Evolutionary conservation across 768 basidiomycete genomes (phyloP), one percentile per base, ranked within the genome.

Genomic region (Clitopilus hobsonii): DNA sequence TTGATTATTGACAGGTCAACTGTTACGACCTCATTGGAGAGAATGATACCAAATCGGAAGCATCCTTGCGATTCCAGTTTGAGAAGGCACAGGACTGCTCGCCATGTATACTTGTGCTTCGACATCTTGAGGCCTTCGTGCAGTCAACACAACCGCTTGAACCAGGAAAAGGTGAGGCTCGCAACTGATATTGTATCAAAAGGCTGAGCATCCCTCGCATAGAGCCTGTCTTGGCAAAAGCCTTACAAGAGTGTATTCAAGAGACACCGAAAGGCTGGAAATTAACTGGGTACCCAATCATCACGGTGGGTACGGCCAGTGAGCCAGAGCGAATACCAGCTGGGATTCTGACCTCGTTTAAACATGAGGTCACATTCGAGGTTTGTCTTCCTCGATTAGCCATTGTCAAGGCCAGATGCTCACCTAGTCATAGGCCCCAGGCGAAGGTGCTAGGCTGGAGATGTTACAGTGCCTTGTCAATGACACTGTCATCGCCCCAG

Each of bases 21-120:
- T 95, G 93, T 65, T 98, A 84, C 65, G 83, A 91, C 53, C 62
- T 94, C 5, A 62, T 94, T 6, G 89, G 87, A 2, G 95, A 98
- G 49, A 87, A 79, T 38, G 83, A 87, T 41, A 72, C 74, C 1
- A 87, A 88, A 60, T 91, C 91, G 0, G 88, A 91, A 63, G 90
- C 81, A 1, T 79, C 77, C 1, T 71, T 98, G 0, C 78, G 79
- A 28, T 84, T 85, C 3, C 80, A 83, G 13, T 83, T 97, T 58
- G 91, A 92, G 52, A 82, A 86, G 67, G 94, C 92, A 1, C 72
- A 78, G 14, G 70, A 78, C 2, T 93, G 89, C 64, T 83, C 91
- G 0, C 97, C 97, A 0, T 97, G 92, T 63, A 73, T 98, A 36
- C 70, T 98, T 18, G 70, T 97, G 1, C 69, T 99, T 30, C 78